Base-by-base conservation (phyloP, 129 eudicot genomes). In the Helianthus tuberosus region DNA sequence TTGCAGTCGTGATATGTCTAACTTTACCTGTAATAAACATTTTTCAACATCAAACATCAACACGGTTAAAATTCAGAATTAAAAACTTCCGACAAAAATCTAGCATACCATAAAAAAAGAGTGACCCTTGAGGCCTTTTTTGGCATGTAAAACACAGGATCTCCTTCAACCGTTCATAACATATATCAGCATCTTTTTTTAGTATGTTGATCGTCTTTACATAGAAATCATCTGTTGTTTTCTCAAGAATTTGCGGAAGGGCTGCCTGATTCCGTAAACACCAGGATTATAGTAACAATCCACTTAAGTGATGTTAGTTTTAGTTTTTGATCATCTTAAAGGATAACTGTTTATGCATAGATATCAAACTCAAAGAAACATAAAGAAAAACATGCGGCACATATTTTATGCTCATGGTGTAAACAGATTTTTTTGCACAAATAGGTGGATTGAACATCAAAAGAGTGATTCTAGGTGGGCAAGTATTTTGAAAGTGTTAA, bases 81-180 rank as follows among this genome's bases (percentile, higher is more conserved):
- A 12, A 41, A 11, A 38, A 41, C 0, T 8, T 1, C 43, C 44
- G 44, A 9, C 5, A 46, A 0, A 51, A 9, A 25, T 67, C 25
- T 6, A 6, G 39, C 46, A 66, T 77, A 87, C 93, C 87, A 84
- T 84, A 11, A 78, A 52, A n/a, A 67, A 84, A 84, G 77, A 87
- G 80, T 41, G 85, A 75, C 66, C 89, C 93, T 73, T 87, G 83
- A 69, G 89, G 89, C 68, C 79, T 82, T 73, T 81, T 80, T 11
- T 84, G 70, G 68, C 87, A 80, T 29, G 83, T 73, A 44, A 87
- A 48, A 76, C 85, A 82, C 36, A 85, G 82, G 50, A 87, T 87
- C 41, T 87, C 87, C 77, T 79, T 75, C 14, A 87, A 80, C 16
- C 20, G 41, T 48, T 77, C 71, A 49, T 73, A 76, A 48, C 84